These are phyloP conservation scores for Rhododendron ferrugineum DNA, from an alignment of 148 eudicot genomes.

Conservation along the genomic window DNA sequence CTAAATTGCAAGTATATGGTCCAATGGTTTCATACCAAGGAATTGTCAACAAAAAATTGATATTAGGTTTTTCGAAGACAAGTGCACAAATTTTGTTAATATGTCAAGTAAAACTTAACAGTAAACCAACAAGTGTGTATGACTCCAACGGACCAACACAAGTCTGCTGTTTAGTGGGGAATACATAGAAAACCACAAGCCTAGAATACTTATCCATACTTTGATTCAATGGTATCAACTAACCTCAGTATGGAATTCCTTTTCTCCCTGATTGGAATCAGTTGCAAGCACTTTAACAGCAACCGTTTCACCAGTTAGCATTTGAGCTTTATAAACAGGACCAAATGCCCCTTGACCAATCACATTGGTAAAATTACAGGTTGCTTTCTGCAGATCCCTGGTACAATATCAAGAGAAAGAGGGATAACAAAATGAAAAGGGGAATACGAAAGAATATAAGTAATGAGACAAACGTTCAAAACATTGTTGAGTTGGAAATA, in stretches of 20 bases:
- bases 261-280: conserved; percentile 91
- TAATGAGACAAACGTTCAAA: neutral
- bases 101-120: neutral
- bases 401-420: conserved; percentile 7
- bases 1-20: neutral
- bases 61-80: neutral
- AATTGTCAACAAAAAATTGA: neutral
- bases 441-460: neutral
- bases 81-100: neutral
- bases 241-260: conserved; percentile 92
- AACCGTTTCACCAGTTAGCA: conserved; percentile 84
- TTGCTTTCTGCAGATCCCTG: conserved; percentile 94
- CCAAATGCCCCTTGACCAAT: conserved; percentile 97
- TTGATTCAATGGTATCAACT: neutral
- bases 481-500: neutral
- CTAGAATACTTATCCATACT: neutral
- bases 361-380: conserved; percentile 77
- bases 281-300: conserved; percentile 94
- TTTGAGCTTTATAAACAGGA: conserved; percentile 89
- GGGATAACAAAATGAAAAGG: neutral
- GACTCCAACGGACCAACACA: neutral
- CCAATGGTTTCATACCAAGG: neutral
- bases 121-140: neutral
- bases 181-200: neutral
- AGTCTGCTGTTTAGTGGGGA: neutral